A percentile compares a stretch with the other conserved stretches of the same genome.
Evolutionary conservation across 2,329 filamentous ascomycete genomes (phyloP).

Genomic region (Nothophoma quercina): DNA sequence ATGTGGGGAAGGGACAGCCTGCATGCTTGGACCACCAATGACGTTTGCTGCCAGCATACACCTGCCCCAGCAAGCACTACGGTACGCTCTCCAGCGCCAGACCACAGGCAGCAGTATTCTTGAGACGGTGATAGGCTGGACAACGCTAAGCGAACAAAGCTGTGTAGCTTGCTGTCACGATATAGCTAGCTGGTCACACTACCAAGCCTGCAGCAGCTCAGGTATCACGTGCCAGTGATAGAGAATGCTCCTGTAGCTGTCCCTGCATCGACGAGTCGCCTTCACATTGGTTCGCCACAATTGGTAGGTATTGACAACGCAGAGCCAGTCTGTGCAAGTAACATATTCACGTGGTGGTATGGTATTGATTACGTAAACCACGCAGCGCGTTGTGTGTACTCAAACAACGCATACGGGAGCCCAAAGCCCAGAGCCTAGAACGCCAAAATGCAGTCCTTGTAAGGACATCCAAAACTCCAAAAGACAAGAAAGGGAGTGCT

Average conservation of each 20-base stretch:
- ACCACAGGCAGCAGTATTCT: slow-evolving; percentile 1
- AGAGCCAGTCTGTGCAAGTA: too few species aligned
- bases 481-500: neutral
- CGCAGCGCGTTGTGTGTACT: neutral
- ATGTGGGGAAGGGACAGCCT: slow-evolving; percentile 2
- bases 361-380: neutral
- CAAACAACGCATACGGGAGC: neutral
- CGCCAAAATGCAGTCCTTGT: slow-evolving; percentile 5
- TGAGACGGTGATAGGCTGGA: too few species aligned
- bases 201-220: too few species aligned
- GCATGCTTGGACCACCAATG: slow-evolving; percentile 3
- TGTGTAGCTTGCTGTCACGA: too few species aligned
- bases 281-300: too few species aligned
- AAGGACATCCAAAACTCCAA: slow-evolving; percentile 4
- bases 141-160: too few species aligned
- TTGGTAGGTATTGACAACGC: too few species aligned
- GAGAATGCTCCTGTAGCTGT: too few species aligned
- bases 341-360: too few species aligned
- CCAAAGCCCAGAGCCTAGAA: neutral
- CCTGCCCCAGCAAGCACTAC: neutral
- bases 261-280: too few species aligned
- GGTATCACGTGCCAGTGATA: too few species aligned
- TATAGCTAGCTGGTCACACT: too few species aligned
- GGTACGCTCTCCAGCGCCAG: neutral
- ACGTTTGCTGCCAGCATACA: neutral